Evolutionary conservation across 768 basidiomycete species (phyloP).

Genomic region (Pleurotus pulmonarius): DNA sequence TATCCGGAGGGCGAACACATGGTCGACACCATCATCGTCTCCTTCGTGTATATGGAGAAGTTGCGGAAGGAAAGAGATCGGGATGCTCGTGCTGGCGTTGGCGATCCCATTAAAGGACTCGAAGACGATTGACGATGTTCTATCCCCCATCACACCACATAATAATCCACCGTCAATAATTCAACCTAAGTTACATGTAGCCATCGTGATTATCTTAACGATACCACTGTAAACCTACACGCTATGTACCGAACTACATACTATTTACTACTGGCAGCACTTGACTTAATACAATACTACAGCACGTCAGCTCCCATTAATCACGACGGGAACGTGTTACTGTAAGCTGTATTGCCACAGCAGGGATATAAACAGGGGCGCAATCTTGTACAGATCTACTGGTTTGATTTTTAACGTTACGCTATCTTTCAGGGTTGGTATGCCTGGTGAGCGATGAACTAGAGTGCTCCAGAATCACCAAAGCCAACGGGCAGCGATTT

Average conservation of each 20-base stretch:
- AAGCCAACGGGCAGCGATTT: neutral
- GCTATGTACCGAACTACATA: no score
- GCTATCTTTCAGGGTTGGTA: neutral
- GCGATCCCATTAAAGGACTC: neutral
- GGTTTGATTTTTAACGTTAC: neutral
- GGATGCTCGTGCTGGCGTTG: conserved; percentile 5
- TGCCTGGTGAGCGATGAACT: neutral
- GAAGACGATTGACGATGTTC: neutral
- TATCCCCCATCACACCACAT: no score
- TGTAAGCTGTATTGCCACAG: neutral
- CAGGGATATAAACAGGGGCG: neutral
- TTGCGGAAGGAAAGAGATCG: conserved; percentile 17
- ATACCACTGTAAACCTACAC: no score
- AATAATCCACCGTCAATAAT: no score
- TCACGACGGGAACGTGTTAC: neutral
- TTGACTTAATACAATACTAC: no score
- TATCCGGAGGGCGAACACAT: conserved; percentile 23
- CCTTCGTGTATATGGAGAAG: conserved; percentile 28
- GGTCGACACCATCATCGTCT: conserved; percentile 25
- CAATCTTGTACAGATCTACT: neutral
- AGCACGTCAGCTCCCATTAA: no score
- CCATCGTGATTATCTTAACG: no score
- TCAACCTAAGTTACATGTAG: no score
- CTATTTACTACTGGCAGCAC: no score
- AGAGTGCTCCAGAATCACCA: neutral